Evolutionary conservation across 2,329 filamentous ascomycete genomes (phyloP), one percentile per base, ranked within the genome.

Genomic region (Endocalyx cinctus): DNA sequence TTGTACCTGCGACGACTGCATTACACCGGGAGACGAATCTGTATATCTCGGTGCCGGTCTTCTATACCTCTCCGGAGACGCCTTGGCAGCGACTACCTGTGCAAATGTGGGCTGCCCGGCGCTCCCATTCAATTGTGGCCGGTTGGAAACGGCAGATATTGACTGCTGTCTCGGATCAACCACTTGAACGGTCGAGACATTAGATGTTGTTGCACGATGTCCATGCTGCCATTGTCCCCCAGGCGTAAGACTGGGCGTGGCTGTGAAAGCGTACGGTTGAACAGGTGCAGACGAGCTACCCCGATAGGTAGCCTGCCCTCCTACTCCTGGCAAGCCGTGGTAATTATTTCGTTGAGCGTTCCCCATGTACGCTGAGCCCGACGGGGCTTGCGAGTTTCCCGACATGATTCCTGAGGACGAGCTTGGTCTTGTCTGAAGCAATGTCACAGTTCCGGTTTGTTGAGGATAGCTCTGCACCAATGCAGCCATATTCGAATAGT

Each of bases 41-140:
- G 66, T 61, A 39, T 75, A 68, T 45, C 75, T 74, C 37, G 73
- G 68, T 35, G 70, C 70, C 39, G 72, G 60, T 31, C 88, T 82
- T 49, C 88, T 77, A 57, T 96, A 96, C 38, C 90, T 79, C 57
- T 95, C 88, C 2, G 87, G 86, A 2, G 84, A 79, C 15, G 80
- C 69, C 51, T 87, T 88, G 28, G 68, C 61, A 15, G 77, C 68
- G 4, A 72, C 67, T 26, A 80, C 72, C 59, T 63, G 82, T 52
- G 47, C 70, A 62, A 57, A 79, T 43, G 62, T 73, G 30, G 77
- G 71, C 46, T 69, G 69, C 15, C 57, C 60, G 10, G 63, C 47
- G 4, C 61, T 52, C 27, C 50, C 51, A 26, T 63, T 60, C 16
- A 65, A 62, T 44, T 69, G 70, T 12, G 66, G 67, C 35, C 62